Evolutionary conservation across 257 asterid species (phyloP), one percentile per base, ranked within the genome.

Genomic region (Nicotiana paniculata): DNA sequence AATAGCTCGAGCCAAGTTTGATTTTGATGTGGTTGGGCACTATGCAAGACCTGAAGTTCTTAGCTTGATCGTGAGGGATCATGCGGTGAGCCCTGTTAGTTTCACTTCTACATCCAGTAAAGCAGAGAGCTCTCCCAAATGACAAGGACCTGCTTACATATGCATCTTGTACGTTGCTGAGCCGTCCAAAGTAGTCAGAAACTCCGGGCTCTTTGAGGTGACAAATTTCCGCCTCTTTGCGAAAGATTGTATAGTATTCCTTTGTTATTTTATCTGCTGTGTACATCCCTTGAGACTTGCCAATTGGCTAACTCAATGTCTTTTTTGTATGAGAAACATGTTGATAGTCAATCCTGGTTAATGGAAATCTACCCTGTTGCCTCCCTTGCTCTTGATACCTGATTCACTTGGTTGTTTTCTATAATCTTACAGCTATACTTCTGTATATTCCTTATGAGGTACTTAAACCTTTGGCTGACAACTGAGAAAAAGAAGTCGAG

Each of bases 1-100:
- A 84, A 91, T 96, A 53, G 96, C 86, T 15, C 90, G 98, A 13
- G 97, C 97, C 37, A 96, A 96, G 89, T 96, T 96, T 75, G 97
- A 92, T 82, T 94, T 94, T 77, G 99, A 96, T 70, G 99, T 94
- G 66, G 97, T 96, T 51, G 99, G 99, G 15, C 99, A 96, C 84
- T 96, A 96, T 61, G 85, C 98, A 9, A 93, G 98, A 69, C 98
- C 98, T 6, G 99, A 96, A 82, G 82, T 96, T 80, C 95, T 96
- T 48, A 93, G 96, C 84, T 93, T 96, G 61, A 79, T 89, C 21
- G 99, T 96, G 21, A 91, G 89, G 87, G 97, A 94, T 88, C 91
- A 91, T 54, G 95, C 95, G 3, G 83, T 92, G 88, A 83, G 48
- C 72, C 89, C 98, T 1, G 98, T 90, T 39, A 91, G 97, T 59